Base-by-base conservation (phyloP, 805 yeast genomes). In the Myxozyma geophila region DNA sequence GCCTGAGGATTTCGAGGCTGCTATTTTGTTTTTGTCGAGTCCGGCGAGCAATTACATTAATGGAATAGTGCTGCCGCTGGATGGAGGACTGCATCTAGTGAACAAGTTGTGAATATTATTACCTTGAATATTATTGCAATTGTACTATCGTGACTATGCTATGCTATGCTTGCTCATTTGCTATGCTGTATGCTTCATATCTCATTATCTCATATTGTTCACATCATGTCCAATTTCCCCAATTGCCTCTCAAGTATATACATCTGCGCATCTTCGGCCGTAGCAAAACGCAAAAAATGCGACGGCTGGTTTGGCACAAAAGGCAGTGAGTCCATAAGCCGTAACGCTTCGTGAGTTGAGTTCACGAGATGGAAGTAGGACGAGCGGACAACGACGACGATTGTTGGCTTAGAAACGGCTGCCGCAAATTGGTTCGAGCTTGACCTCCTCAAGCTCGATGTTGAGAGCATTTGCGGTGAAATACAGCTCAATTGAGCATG, bases 61-160 rank as follows among this genome's bases (percentile, higher is more conserved):
- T 69, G 92, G 93, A 10, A 79, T 81, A 6, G 87, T 87, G 5
- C 74, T 88, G 47, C 89, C 90, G 10, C 75, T 88, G 36, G 92
- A 88, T 71, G 93, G 93, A 17, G 93, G 92, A 28, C 77, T 82
- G 21, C 80, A 82, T 67, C 73, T 85, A 56, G 76, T 78, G 8
- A 79, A 71, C 8, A 74, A 69, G 69, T 41, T 73, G 36, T 72
- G 58, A 55, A 28, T 28, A 28, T 28, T 28, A 28, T 28, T 5
- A 28, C 28, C 2, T 28, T 28, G 5, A 28, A 28, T 28, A 5
- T 28, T 28, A 28, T 28, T 28, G 28, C 28, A 28, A 28, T 28
- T 28, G n/a, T n/a, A n/a, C 28, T 2, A 28, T 28, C 28, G 5
- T 28, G 28, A 28, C 28, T 28, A 5, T 28, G 5, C 28, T 28